Percentiles rank a stretch among this genome's conserved stretches.
Evolutionary conservation across 1,284 basidiomycete genomes (phyloP).

Genomic region (Pseudozyma thailandica): DNA sequence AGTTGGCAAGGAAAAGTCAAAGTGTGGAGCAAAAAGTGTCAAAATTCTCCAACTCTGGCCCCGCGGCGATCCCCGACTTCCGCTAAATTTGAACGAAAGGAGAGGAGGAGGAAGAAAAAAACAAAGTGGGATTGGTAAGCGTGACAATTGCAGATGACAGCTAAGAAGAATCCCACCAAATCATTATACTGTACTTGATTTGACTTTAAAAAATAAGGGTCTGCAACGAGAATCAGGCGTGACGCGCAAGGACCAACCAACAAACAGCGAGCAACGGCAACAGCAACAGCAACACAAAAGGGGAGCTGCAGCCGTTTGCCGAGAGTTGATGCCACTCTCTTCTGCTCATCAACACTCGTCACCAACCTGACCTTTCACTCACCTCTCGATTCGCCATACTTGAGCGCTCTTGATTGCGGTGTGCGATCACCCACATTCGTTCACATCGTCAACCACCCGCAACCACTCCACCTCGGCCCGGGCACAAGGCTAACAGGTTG

Average conservation of each 20-base stretch:
- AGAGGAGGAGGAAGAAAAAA: not conserved
- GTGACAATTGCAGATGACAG: slow-evolving; percentile 5
- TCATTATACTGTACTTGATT: too few species aligned
- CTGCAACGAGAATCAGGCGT: not conserved
- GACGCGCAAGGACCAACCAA: not conserved
- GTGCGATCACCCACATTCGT: too few species aligned
- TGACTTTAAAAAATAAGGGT: not conserved
- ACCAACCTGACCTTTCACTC: too few species aligned
- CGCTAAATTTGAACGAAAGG: not conserved
- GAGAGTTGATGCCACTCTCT: too few species aligned
- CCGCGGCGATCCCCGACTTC: slow-evolving; percentile 5
- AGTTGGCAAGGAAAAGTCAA: not conserved
- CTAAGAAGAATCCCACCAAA: not conserved
- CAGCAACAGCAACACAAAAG: too few species aligned
- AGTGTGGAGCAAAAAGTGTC: too few species aligned
- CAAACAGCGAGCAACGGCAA: slow-evolving; percentile 1
- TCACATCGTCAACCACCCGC: too few species aligned
- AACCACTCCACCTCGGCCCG: not conserved
- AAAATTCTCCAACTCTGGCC: not conserved
- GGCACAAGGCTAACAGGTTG: too few species aligned
- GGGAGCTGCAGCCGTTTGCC: too few species aligned
- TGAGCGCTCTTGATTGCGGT: too few species aligned
- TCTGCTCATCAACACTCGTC: too few species aligned
- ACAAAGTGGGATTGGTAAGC: slow-evolving; percentile 24
- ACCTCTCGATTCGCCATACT: too few species aligned